A percentile compares a stretch with the other conserved stretches of the same genome.
Conservation (phyloP, 495 filamentous ascomycete genomes). For the Chaetomium fimeti region DNA sequence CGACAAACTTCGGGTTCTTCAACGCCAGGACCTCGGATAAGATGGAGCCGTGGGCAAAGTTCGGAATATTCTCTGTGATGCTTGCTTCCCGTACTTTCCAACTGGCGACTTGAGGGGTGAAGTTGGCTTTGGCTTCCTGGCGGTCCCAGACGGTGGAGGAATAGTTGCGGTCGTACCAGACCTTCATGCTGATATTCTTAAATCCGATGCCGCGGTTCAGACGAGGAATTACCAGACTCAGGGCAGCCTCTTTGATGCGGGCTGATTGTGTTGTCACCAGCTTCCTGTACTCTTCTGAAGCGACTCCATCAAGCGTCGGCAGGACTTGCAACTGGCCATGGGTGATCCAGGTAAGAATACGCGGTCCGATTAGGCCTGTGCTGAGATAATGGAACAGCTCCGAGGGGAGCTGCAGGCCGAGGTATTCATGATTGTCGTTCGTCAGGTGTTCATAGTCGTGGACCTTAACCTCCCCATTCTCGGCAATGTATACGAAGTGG, state of each 20-base stretch:
- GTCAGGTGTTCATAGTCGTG: slow-evolving; percentile 68
- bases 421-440: slow-evolving; percentile 79
- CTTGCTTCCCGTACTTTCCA: slow-evolving; percentile 70
- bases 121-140: slow-evolving; percentile 54
- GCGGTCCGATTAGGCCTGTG: slow-evolving; percentile 72
- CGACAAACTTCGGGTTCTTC: slow-evolving; percentile 61
- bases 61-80: slow-evolving; percentile 46
- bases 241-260: slow-evolving; percentile 67
- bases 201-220: slow-evolving; percentile 77
- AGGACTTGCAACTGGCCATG: slow-evolving; percentile 70
- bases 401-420: slow-evolving; percentile 82
- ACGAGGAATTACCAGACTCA: slow-evolving; percentile 71
- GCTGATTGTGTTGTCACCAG: slow-evolving; percentile 71
- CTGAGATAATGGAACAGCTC: slow-evolving; percentile 93
- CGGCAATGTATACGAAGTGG: slow-evolving; percentile 78
- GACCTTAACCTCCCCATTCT: slow-evolving; percentile 69
- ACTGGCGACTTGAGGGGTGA: slow-evolving; percentile 58
- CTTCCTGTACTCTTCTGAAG: slow-evolving; percentile 73
- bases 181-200: slow-evolving; percentile 69
- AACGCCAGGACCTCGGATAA: slow-evolving; percentile 59
- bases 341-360: slow-evolving; percentile 76
- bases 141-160: slow-evolving; percentile 61
- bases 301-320: slow-evolving; percentile 78
- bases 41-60: slow-evolving; percentile 55
- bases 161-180: slow-evolving; percentile 79